phyloP scores from a whole-genome alignment of 2,329 filamentous ascomycete genomes.

The Fusarium cyanostomum region DNA sequence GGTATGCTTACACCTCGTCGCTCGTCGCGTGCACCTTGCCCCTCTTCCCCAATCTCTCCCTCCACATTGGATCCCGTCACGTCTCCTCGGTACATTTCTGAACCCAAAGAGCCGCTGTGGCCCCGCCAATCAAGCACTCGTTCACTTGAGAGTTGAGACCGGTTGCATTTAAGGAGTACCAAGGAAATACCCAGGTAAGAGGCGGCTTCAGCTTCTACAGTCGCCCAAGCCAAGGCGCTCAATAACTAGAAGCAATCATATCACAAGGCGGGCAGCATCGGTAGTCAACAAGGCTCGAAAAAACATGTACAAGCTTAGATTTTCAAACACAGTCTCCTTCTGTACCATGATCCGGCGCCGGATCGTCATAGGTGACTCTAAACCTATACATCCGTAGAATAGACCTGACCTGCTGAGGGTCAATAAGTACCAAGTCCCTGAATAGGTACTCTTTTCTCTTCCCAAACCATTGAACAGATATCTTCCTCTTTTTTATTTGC shows the following conservation, averaged over 20 bases:
- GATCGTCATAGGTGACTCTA: slow-evolving; percentile 54
- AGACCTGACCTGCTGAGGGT: slow-evolving; percentile 19
- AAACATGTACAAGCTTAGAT: slow-evolving; percentile 21
- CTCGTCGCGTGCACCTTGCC: slow-evolving; percentile 12
- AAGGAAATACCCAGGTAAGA: too few relatives aligned
- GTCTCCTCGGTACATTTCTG: slow-evolving; percentile 20
- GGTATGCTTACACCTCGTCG: slow-evolving; percentile 1
- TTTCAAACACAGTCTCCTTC: slow-evolving; percentile 23
- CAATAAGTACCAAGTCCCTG: slow-evolving; percentile 16
- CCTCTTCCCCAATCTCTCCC: slow-evolving; percentile 36
- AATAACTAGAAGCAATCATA: too few relatives aligned
- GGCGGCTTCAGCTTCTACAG: too few relatives aligned
- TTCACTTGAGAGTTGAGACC: neutral
- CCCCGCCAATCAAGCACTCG: neutral
- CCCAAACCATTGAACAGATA: slow-evolving; percentile 16
- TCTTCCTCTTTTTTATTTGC: slow-evolving; percentile 21
- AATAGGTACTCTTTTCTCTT: slow-evolving; percentile 24
- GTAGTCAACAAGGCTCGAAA: neutral
- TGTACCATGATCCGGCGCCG: slow-evolving; percentile 51
- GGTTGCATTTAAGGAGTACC: too few relatives aligned
- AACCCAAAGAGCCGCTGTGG: neutral
- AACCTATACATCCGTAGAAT: slow-evolving; percentile 43
- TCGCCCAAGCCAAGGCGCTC: too few relatives aligned
- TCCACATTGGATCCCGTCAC: slow-evolving; percentile 14
- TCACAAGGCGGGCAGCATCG: too few relatives aligned